Evolutionary conservation across 768 basidiomycete species (phyloP).

Genomic region (Collybia sp.): DNA sequence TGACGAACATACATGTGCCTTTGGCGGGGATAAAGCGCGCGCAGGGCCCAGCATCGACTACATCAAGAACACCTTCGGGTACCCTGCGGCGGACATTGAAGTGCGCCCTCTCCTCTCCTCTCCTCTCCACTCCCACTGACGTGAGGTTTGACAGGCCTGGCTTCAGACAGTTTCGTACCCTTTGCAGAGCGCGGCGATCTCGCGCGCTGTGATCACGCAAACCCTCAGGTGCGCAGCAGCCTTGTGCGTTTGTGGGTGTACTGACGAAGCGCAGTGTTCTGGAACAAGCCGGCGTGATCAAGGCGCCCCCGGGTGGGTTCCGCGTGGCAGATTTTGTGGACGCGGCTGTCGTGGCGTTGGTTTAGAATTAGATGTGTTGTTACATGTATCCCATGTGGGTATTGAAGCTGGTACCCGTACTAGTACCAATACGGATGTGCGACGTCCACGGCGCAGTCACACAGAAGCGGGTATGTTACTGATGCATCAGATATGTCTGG

Average conservation of each 20-base stretch:
- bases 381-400: background rate
- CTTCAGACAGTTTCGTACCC: slow-evolving; percentile 77
- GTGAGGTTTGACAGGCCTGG: slow-evolving; percentile 60
- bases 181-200: slow-evolving; percentile 56
- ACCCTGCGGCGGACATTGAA: slow-evolving; percentile 77
- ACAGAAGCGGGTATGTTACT: too few relatives aligned
- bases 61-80: slow-evolving; percentile 75
- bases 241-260: too few relatives aligned
- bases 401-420: too few relatives aligned
- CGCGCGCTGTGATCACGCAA: slow-evolving; percentile 57
- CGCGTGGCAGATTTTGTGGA: slow-evolving; percentile 54
- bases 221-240: slow-evolving; percentile 57
- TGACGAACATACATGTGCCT: slow-evolving; percentile 59
- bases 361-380: slow-evolving; percentile 19
- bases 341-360: slow-evolving; percentile 44
- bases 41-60: slow-evolving; percentile 63
- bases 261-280: slow-evolving; percentile 45
- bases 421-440: too few relatives aligned
- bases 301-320: slow-evolving; percentile 49
- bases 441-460: too few relatives aligned
- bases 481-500: too few relatives aligned
- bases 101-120: slow-evolving; percentile 26
- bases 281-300: slow-evolving; percentile 72
- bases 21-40: slow-evolving; percentile 57
- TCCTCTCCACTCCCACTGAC: background rate